A percentile compares a stretch with the other conserved stretches of the same genome.
phyloP scores from a whole-genome alignment of 306 rosid species.

The Corylus avellana region DNA sequence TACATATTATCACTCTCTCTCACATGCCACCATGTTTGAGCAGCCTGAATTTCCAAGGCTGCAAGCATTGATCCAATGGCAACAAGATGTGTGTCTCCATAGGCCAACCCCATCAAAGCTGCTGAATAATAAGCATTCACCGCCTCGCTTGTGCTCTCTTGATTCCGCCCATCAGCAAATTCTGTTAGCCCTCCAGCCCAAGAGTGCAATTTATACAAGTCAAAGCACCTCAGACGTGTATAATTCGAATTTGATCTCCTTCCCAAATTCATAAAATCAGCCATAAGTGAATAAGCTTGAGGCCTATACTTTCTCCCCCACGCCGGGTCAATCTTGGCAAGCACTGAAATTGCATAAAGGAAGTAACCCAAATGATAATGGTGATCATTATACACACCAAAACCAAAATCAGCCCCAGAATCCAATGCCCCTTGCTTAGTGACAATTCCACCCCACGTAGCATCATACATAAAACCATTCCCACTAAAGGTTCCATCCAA shows the following conservation, averaged over 20 bases:
- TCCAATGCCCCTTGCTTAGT: slow-evolving; percentile 66
- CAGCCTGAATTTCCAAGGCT: slow-evolving; percentile 63
- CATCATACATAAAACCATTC: slow-evolving; percentile 75
- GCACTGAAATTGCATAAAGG: slow-evolving; percentile 77
- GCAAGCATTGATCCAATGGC: slow-evolving; percentile 62
- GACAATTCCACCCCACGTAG: slow-evolving; percentile 80
- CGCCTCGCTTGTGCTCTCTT: slow-evolving; percentile 88
- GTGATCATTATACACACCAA: slow-evolving; percentile 81
- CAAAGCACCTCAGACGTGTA: slow-evolving; percentile 77
- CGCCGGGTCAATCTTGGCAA: slow-evolving; percentile 66
- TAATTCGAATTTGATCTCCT: slow-evolving; percentile 39
- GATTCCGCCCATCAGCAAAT: slow-evolving; percentile 79
- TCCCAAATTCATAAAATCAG: slow-evolving; percentile 65
- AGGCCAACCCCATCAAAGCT: slow-evolving; percentile 73
- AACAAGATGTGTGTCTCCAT: slow-evolving; percentile 62
- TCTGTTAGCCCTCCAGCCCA: slow-evolving; percentile 93
- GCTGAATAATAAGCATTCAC: slow-evolving; percentile 82
- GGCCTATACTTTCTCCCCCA: slow-evolving; percentile 77
- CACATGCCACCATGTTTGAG: slow-evolving; percentile 90
- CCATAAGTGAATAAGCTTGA: slow-evolving; percentile 66
- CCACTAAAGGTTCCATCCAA: slow-evolving; percentile 68
- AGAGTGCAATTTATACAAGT: slow-evolving; percentile 67
- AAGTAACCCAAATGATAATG: slow-evolving; percentile 83
- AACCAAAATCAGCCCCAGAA: slow-evolving; percentile 69
- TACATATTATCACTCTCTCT: slow-evolving; percentile 48